A percentile compares a stretch with the other conserved stretches of the same genome.
These are phyloP conservation scores for Pueraria montana DNA, from an alignment of 306 rosid genomes.

Conservation along the genomic window DNA sequence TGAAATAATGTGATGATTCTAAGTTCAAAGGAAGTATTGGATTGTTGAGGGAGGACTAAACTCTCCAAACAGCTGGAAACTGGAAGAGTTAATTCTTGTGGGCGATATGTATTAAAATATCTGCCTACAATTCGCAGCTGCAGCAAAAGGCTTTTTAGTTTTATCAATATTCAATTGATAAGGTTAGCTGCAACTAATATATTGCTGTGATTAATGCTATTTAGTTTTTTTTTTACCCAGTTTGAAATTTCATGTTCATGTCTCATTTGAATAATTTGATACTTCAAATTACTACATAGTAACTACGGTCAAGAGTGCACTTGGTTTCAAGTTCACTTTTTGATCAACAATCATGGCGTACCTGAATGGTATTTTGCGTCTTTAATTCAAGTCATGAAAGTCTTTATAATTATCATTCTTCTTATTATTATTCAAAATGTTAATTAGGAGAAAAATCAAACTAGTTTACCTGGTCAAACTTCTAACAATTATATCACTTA, in stretches of 20 bases:
- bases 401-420: not conserved
- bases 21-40: not conserved
- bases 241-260: not conserved
- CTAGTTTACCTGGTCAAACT: conserved; percentile 5
- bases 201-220: conserved; percentile 1
- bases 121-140: not conserved
- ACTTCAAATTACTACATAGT: not conserved
- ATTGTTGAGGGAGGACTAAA: conserved; percentile 14
- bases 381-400: not conserved
- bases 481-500: not conserved
- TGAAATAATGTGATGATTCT: not conserved
- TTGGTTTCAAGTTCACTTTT: conserved; percentile 10
- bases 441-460: not conserved
- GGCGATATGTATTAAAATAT: not conserved
- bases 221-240: not conserved
- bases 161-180: conserved; percentile 1
- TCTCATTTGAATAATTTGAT: conserved; percentile 27
- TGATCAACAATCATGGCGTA: not conserved
- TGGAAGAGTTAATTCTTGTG: not conserved
- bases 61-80: conserved; percentile 9
- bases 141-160: not conserved
- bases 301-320: not conserved
- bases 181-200: conserved; percentile 21
- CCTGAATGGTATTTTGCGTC: not conserved
- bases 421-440: conserved; percentile 10